Evolutionary conservation across 768 basidiomycete species (phyloP), one percentile per base, ranked within the genome.

Genomic region (Boletus vermiculosoides): DNA sequence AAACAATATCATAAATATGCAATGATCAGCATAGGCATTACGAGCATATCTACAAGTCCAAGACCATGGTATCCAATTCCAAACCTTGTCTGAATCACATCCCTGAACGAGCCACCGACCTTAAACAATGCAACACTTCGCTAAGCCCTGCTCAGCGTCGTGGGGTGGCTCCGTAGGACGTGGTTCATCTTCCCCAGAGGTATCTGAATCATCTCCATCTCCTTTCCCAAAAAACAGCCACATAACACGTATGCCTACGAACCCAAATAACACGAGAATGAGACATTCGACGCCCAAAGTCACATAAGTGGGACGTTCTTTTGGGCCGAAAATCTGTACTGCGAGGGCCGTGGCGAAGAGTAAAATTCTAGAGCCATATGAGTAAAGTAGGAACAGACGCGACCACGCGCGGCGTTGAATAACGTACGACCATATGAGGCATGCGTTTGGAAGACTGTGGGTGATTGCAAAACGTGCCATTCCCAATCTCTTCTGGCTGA

Each of bases 341-440:
- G 28, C 33, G 16, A 63, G 48, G 15, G 62, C 63, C 3, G 34
- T 1, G 0, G 47, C 47, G 16, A 63, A 64, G n/a, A 64, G 41
- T 1, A 12, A 18, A 12, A 60, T 63, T 16, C 58, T 64, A 16
- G 4, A 49, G 10, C 8, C 37, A 31, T 20, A 4, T 36, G 15
- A 41, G 23, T n/a, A 28, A 36, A 7, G 23, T 20, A 10, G 45
- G 23, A 20, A 28, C 16, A 13, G 6, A 56, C 10, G 13, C n/a
- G 6, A 28, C 8, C 11, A 6, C 5, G 20, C 13, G 2, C 4
- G 9, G 33, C 33, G 22, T 12, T 1, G 5, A 46, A 39, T 11
- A 36, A 61, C 58, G 11, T 51, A 64, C 63, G 63, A 61, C 58
- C 62, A 64, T 36, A 56, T 30, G 22, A 61, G 55, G 6, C 42